Percentiles rank a stretch among this genome's conserved stretches.
Conservation (phyloP, 2,329 filamentous ascomycete genomes). For the Monilinia laxa region DNA sequence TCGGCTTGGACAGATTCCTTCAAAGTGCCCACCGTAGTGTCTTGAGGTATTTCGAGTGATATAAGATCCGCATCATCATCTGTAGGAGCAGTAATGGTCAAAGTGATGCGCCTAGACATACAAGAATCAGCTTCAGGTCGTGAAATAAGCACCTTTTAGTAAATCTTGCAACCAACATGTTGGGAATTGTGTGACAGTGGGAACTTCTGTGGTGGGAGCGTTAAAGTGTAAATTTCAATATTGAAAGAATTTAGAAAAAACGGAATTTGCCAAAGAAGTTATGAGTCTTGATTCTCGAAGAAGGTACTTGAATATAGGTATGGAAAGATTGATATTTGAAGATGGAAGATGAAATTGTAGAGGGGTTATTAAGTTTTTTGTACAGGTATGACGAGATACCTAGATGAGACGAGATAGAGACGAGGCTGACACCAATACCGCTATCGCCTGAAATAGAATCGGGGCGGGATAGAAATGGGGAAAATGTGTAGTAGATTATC, state of each 20-base stretch:
- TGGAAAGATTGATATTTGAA: neutral
- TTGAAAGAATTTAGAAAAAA: neutral
- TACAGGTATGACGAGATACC: too few relatives aligned
- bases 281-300: too few relatives aligned
- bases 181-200: neutral
- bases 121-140: constrained; percentile 18
- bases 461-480: neutral
- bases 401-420: neutral
- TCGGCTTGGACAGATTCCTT: constrained; percentile 88
- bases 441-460: neutral
- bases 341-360: neutral
- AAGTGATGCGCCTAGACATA: constrained; percentile 72
- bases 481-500: too few relatives aligned
- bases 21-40: constrained; percentile 80
- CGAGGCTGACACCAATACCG: neutral
- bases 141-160: neutral
- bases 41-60: constrained; percentile 76
- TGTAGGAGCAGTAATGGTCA: constrained; percentile 77
- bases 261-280: neutral
- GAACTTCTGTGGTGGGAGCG: neutral
- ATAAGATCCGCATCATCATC: constrained; percentile 65
- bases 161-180: constrained; percentile 15
- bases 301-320: neutral
- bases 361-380: constrained; percentile 14
- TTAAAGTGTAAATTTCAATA: neutral